Percentiles rank a stretch among this genome's conserved stretches.
Conservation (phyloP, 2,329 filamentous ascomycete genomes). For the Tolypocladium cylindrosporum region DNA sequence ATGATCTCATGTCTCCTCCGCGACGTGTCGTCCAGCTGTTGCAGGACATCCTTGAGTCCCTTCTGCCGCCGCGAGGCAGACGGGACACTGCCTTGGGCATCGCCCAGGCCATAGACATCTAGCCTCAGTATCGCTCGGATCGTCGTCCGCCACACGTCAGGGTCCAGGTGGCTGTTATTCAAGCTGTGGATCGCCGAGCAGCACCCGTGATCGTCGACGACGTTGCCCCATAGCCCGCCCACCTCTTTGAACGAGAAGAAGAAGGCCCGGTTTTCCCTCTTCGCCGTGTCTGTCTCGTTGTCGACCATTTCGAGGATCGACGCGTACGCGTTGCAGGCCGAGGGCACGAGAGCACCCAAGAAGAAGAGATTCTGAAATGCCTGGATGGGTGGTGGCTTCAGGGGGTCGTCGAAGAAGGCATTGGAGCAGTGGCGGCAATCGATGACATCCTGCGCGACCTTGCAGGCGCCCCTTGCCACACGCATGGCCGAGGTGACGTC, state of each 20-base stretch:
- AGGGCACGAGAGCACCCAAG: conserved; percentile 46
- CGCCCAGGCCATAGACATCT: conserved; percentile 45
- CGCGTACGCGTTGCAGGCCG: conserved; percentile 47
- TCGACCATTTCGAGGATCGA: conserved; percentile 46
- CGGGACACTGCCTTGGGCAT: conserved; percentile 4
- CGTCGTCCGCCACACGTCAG: conserved; percentile 41
- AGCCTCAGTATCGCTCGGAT: conserved; percentile 44
- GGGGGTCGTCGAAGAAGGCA: conserved; percentile 22
- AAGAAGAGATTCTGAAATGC: conserved; percentile 50
- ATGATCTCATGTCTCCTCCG: conserved; percentile 36
- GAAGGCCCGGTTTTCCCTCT: conserved; percentile 28
- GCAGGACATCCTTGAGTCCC: conserved; percentile 45
- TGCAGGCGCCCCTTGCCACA: conserved; percentile 36
- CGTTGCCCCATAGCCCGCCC: conserved; percentile 37
- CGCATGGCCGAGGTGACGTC: conserved; percentile 36
- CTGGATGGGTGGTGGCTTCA: conserved; percentile 31
- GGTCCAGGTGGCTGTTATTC: conserved; percentile 36
- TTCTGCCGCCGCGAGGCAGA: conserved; percentile 22
- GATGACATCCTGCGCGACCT: conserved; percentile 39
- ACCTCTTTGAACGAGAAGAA: conserved; percentile 34
- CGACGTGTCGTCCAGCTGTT: conserved; percentile 40
- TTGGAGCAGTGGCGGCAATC: conserved; percentile 40
- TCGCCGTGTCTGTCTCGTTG: conserved; percentile 34
- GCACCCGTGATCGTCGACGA: conserved; percentile 12
- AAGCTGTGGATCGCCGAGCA: conserved; percentile 12